Percentiles rank a stretch among this genome's conserved stretches.
Evolutionary conservation across 2,329 filamentous ascomycete genomes (phyloP).

Genomic region (Tolypocladium sp.): DNA sequence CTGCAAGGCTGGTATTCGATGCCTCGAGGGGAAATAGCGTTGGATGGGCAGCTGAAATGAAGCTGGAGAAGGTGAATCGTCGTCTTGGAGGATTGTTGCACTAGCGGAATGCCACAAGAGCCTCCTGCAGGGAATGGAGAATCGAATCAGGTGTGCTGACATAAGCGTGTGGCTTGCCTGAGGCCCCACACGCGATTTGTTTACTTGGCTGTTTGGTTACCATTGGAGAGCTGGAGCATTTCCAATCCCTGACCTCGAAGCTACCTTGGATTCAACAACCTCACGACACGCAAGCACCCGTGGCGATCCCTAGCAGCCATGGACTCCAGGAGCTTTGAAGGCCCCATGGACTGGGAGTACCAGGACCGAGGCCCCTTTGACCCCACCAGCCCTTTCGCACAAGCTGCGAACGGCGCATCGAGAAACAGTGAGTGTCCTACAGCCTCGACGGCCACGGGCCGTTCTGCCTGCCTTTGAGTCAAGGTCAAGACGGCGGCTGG

Average conservation of each 20-base stretch:
- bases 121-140: neutral
- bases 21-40: neutral
- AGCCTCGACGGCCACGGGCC: neutral
- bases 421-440: constrained; percentile 29
- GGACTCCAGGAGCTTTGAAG: constrained; percentile 48
- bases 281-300: neutral
- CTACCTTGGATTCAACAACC: neutral
- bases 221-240: constrained; percentile 9
- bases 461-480: neutral
- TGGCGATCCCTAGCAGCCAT: constrained; percentile 20
- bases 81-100: neutral
- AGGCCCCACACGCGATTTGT: constrained; percentile 17
- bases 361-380: constrained; percentile 48
- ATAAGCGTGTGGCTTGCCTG: constrained; percentile 11
- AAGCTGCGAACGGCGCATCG: constrained; percentile 32
- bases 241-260: neutral
- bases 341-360: constrained; percentile 61
- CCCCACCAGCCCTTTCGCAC: constrained; percentile 52
- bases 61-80: neutral
- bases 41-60: neutral
- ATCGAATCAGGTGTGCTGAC: constrained; percentile 14
- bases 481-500: neutral
- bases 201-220: constrained; percentile 22
- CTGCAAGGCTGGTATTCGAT: too few species aligned
- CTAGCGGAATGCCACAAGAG: neutral